A percentile compares a stretch with the other conserved stretches of the same genome.
These are phyloP conservation scores for Solanum chilense DNA, from an alignment of 257 asterid species.

Conservation along the genomic window DNA sequence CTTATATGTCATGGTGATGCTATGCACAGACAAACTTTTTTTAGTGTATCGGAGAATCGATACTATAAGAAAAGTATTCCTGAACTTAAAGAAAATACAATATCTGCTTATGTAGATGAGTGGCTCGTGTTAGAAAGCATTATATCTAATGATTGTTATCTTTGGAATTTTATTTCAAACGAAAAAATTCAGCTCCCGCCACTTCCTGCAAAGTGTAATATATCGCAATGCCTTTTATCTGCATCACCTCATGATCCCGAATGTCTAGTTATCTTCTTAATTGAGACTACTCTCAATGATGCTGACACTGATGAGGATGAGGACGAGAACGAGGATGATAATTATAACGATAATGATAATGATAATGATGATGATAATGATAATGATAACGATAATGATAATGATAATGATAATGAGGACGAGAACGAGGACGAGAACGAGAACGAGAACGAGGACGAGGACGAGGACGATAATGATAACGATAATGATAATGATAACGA, in stretches of 20 bases:
- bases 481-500: not conserved
- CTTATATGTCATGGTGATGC: too few relatives aligned
- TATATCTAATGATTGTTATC: not conserved
- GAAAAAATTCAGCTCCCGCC: not conserved
- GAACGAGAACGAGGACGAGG: accelerated
- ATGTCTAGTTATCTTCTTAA: too few relatives aligned
- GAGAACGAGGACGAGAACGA: too few relatives aligned
- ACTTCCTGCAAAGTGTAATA: not conserved
- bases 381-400: too few relatives aligned
- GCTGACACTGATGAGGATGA: not conserved
- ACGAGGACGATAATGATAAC: not conserved
- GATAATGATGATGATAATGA: too few relatives aligned
- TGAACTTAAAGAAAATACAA: not conserved
- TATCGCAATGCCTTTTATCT: not conserved
- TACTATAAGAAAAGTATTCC: not conserved
- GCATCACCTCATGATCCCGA: not conserved
- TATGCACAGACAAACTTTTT: not conserved
- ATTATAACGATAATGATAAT: not conserved
- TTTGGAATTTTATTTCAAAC: not conserved
- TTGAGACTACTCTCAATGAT: too few relatives aligned
- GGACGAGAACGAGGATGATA: too few relatives aligned
- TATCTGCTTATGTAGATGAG: not conserved
- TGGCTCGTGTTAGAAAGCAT: not conserved
- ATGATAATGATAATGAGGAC: too few relatives aligned
- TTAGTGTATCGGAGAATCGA: not conserved